A percentile compares a stretch with the other conserved stretches of the same genome.
Evolutionary conservation across 495 filamentous ascomycete genomes (phyloP).

Genomic region (Alectoria sarmentosa): DNA sequence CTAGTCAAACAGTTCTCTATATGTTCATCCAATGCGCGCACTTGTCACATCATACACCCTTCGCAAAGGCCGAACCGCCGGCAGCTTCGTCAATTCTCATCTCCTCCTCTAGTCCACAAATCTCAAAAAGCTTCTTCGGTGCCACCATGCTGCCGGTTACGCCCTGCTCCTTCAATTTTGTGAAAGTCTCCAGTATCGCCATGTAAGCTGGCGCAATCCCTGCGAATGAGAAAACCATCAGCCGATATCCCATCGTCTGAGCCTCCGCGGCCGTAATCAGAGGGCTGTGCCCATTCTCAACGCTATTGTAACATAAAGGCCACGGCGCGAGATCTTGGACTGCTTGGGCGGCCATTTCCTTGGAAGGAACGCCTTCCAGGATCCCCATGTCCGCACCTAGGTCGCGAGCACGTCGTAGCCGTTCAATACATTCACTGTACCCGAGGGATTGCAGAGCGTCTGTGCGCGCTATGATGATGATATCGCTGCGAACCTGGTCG

Average conservation of each 20-base stretch:
- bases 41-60: no score
- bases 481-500: conserved; percentile 43
- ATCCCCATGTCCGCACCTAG: conserved; percentile 57
- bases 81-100: conserved; percentile 49
- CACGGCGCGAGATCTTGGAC: conserved; percentile 48
- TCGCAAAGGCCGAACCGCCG: conserved; percentile 32
- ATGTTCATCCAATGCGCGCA: no score
- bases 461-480: conserved; percentile 63
- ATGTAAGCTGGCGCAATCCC: conserved; percentile 44
- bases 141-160: conserved; percentile 42
- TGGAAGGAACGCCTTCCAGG: conserved; percentile 52
- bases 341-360: conserved; percentile 45
- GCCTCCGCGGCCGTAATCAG: conserved; percentile 50
- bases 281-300: conserved; percentile 52
- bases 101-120: conserved; percentile 52
- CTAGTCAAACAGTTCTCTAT: no score
- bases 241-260: conserved; percentile 50
- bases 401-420: conserved; percentile 49
- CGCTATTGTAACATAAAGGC: conserved; percentile 57
- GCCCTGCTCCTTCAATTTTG: conserved; percentile 42
- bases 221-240: conserved; percentile 54
- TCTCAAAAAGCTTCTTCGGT: conserved; percentile 45
- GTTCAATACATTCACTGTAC: conserved; percentile 50
- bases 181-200: conserved; percentile 39
- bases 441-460: conserved; percentile 57